phyloP scores from a whole-genome alignment of 768 basidiomycete genomes.

The Collybia nuda region DNA sequence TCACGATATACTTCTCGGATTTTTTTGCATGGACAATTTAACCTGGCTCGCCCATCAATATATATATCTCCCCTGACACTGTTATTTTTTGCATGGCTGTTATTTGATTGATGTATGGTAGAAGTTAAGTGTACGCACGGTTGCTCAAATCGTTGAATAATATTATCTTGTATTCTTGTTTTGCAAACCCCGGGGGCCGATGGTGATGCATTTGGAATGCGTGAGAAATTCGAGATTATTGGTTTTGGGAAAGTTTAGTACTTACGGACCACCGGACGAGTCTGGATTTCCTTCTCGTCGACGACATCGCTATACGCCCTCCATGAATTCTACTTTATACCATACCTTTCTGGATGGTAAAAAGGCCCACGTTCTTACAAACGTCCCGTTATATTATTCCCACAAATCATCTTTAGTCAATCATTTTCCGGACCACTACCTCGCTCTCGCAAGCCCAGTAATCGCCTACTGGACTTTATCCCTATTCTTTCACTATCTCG shows the following conservation, averaged over 20 bases:
- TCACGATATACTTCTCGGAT: background rate
- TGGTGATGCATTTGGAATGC: too few relatives aligned
- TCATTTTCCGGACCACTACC: constrained; percentile 63
- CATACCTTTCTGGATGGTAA: constrained; percentile 28
- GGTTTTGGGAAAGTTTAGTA: background rate
- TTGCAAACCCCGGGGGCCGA: background rate
- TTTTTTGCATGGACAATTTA: constrained; percentile 8
- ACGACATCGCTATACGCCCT: background rate
- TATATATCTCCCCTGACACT: constrained; percentile 10
- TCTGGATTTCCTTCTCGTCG: background rate
- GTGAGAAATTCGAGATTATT: background rate
- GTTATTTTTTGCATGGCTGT: constrained; percentile 26
- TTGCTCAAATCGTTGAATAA: constrained; percentile 2
- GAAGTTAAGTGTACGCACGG: constrained; percentile 10
- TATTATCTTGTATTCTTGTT: background rate
- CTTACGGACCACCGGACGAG: background rate
- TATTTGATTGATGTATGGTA: constrained; percentile 25
- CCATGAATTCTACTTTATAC: constrained; percentile 40
- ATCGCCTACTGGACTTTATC: constrained; percentile 84
- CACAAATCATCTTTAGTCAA: constrained; percentile 46
- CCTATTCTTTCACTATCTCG: constrained; percentile 78
- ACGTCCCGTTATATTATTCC: constrained; percentile 58
- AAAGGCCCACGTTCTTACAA: constrained; percentile 32
- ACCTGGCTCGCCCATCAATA: background rate
- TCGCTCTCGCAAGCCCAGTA: constrained; percentile 75